Percentiles rank a stretch among this genome's conserved stretches.
Conservation (phyloP, 768 basidiomycete genomes). For the Xerocomus potaroensis region DNA sequence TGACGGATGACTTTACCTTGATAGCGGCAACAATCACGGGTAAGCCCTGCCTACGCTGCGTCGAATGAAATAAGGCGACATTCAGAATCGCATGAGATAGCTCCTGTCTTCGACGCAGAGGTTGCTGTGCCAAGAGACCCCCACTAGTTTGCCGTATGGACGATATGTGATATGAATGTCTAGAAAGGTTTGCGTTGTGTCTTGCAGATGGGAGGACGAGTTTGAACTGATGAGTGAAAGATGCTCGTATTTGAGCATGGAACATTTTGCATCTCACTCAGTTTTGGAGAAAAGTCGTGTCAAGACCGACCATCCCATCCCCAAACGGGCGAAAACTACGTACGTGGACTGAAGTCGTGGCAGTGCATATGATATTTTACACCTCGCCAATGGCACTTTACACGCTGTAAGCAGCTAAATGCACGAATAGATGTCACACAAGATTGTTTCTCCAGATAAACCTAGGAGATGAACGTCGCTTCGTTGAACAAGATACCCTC, state of each 20-base stretch:
- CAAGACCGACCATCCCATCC: background rate
- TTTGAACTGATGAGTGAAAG: background rate
- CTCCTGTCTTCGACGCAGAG: constrained; percentile 3
- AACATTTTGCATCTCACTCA: constrained; percentile 49
- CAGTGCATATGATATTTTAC: constrained; percentile 6
- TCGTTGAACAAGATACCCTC: constrained; percentile 81
- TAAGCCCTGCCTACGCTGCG: constrained; percentile 28
- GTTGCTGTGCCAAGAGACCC: constrained; percentile 6
- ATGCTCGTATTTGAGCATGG: constrained; percentile 29
- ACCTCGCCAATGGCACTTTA: no score
- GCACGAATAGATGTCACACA: background rate
- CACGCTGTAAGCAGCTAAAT: background rate
- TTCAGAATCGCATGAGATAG: background rate
- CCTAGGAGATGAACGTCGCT: constrained; percentile 79
- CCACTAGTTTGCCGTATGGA: constrained; percentile 1
- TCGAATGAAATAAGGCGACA: constrained; percentile 39
- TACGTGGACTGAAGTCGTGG: background rate
- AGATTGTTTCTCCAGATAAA: background rate
- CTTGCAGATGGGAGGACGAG: background rate
- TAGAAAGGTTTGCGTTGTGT: background rate
- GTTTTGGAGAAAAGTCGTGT: background rate
- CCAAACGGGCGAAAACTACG: background rate
- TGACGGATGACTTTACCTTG: constrained; percentile 45
- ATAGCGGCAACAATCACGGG: constrained; percentile 57
- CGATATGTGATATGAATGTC: background rate